Base-by-base conservation (phyloP, 352 stramenopile species). In the Detonula confervacea region DNA sequence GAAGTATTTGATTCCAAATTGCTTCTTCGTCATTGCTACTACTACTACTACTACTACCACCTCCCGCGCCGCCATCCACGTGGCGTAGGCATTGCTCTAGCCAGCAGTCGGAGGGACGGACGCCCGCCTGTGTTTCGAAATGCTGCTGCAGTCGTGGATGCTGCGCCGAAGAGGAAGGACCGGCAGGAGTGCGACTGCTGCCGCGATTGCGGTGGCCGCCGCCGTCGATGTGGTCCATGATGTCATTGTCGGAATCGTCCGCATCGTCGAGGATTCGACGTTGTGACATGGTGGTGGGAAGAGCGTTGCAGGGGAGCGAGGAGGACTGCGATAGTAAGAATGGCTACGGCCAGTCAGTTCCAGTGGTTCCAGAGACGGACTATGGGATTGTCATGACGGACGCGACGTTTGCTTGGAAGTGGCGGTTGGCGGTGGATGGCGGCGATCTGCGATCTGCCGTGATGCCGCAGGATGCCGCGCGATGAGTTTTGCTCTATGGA, bases 1-100 rank as follows among this genome's bases (percentile, higher is more conserved):
- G 46, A 2, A 91, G 44, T 44, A 93, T 71, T 76, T 90, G 79
- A 60, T 87, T 66, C 47, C 89, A 73, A 47, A 88, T 60, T 14
- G 33, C 30, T 61, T 91, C 85, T 0, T 54, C 59, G 25, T 66
- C 29, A 9, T 25, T 39, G 14, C 27, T 46, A 35, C 46, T 16
- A 30, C 1, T 18, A 47, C 46, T 51, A 27, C 33, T 46, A 29
- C 0, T 16, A 46, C 29, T 37, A 52, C 3, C 12, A 51, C 12
- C 5, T n/a, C n/a, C n/a, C n/a, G n/a, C n/a, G n/a, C n/a, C n/a
- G 37, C 29, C 18, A n/a, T 49, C 44, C 25, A 81, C n/a, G 49
- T 81, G 73, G 20, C 30, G 16, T 25, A 67, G 30, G 27, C 73
- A 82, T 63, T 61, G 49, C 16, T 55, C 27, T 25, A 83, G 55